phyloP scores from a whole-genome alignment of 768 basidiomycete species.

The Nidularia pulvinata region DNA sequence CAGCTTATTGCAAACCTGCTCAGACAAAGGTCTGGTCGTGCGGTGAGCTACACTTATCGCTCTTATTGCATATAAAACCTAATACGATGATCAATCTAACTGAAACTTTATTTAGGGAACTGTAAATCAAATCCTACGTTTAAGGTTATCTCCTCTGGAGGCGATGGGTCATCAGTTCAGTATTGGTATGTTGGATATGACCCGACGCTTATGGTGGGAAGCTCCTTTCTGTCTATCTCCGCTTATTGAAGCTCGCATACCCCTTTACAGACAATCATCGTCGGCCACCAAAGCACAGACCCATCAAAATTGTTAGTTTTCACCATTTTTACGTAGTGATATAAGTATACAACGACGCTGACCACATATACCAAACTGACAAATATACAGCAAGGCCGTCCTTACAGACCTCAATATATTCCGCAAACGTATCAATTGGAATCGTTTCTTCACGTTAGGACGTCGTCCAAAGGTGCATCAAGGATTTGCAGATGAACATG shows the following conservation, averaged over 20 bases:
- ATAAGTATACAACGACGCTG: background rate
- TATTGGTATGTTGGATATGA: slow-evolving; percentile 33
- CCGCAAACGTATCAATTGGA: background rate
- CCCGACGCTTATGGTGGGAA: slow-evolving; percentile 11
- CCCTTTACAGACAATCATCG: slow-evolving; percentile 8
- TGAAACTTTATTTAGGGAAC: slow-evolving; percentile 22
- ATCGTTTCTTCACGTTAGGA: background rate
- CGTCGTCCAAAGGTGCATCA: background rate
- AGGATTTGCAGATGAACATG: background rate
- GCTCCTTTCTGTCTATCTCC: background rate
- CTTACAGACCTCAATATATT: background rate
- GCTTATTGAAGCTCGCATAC: background rate
- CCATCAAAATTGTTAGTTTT: background rate
- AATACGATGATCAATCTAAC: background rate
- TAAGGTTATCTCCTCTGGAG: slow-evolving; percentile 39
- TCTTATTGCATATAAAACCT: background rate
- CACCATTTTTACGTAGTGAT: background rate
- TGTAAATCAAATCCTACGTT: slow-evolving; percentile 50
- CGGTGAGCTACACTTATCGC: background rate
- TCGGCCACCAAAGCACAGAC: slow-evolving; percentile 8
- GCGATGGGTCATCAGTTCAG: slow-evolving; percentile 41
- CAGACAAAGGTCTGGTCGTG: background rate
- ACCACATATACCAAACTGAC: background rate
- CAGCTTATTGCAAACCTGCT: background rate
- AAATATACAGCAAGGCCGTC: background rate